These are phyloP conservation scores for Tephrocybe sp. DNA, from an alignment of 768 basidiomycete genomes.

Conservation along the genomic window DNA sequence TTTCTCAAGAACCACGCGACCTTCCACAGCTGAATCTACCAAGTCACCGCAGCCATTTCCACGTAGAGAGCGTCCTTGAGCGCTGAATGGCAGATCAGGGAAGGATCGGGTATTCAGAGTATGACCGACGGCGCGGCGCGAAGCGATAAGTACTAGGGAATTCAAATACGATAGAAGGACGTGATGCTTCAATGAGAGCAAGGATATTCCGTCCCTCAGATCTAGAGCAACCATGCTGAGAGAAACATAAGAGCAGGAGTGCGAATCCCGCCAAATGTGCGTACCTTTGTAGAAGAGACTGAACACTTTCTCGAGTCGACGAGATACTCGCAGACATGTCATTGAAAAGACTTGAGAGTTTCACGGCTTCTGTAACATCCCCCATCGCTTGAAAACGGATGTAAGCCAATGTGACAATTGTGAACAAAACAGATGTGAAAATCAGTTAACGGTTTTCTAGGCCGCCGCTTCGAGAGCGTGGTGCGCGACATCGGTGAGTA, in stretches of 20 bases:
- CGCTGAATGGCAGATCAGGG: slow-evolving; percentile 52
- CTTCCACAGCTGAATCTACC: slow-evolving; percentile 77
- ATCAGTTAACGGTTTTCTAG: slow-evolving; percentile 33
- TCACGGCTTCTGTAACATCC: not conserved
- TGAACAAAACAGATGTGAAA: no score
- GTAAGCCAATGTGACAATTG: not conserved
- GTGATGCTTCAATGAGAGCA: slow-evolving; percentile 87
- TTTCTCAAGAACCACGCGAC: slow-evolving; percentile 86
- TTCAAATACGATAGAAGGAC: slow-evolving; percentile 84
- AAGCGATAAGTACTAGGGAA: slow-evolving; percentile 70
- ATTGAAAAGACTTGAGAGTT: slow-evolving; percentile 29
- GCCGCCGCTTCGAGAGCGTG: slow-evolving; percentile 32
- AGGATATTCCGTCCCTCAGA: slow-evolving; percentile 80
- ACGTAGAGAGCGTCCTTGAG: slow-evolving; percentile 47
- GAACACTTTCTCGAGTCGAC: slow-evolving; percentile 57
- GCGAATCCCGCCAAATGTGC: slow-evolving; percentile 35
- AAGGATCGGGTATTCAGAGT: slow-evolving; percentile 52
- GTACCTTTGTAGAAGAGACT: slow-evolving; percentile 47
- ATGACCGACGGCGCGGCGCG: slow-evolving; percentile 71
- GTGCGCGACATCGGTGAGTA: slow-evolving; percentile 26
- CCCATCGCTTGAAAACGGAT: slow-evolving; percentile 6
- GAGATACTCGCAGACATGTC: slow-evolving; percentile 66
- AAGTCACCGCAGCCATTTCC: slow-evolving; percentile 70
- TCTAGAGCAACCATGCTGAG: slow-evolving; percentile 35
- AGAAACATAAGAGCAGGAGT: slow-evolving; percentile 1